phyloP scores from a whole-genome alignment of 805 yeast species.

The Maudiozyma turicensis region DNA sequence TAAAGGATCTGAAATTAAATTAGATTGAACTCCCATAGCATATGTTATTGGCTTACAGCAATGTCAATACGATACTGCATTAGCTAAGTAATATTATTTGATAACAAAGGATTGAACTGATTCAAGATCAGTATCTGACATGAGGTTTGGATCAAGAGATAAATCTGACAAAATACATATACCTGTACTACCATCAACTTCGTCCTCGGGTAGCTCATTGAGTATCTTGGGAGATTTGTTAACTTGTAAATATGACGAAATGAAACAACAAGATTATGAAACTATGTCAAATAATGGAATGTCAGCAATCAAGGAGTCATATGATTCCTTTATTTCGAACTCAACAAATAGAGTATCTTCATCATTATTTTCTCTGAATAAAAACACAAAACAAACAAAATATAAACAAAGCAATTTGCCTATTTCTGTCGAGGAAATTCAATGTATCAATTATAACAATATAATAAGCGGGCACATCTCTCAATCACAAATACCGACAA shows the following conservation, averaged over 20 bases:
- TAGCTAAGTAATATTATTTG: too few relatives aligned
- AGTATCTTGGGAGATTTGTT: background rate
- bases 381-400: background rate
- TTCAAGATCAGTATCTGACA: background rate
- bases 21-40: too few relatives aligned
- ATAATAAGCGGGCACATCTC: background rate
- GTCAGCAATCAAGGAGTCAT: background rate
- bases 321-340: background rate
- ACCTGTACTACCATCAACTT: background rate
- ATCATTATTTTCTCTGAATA: background rate
- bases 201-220: background rate
- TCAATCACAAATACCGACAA: background rate
- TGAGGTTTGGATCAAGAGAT: background rate
- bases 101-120: too few relatives aligned
- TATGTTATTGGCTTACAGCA: too few relatives aligned
- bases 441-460: background rate
- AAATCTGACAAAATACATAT: background rate
- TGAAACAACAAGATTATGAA: background rate
- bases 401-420: background rate
- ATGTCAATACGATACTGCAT: too few relatives aligned
- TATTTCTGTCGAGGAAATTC: slow-evolving; percentile 2
- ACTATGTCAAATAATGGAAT: background rate
- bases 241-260: background rate
- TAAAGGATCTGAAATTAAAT: too few relatives aligned
- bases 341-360: background rate